Base-by-base conservation (phyloP, 805 yeast genomes). In the Kuraishia borneana region DNA sequence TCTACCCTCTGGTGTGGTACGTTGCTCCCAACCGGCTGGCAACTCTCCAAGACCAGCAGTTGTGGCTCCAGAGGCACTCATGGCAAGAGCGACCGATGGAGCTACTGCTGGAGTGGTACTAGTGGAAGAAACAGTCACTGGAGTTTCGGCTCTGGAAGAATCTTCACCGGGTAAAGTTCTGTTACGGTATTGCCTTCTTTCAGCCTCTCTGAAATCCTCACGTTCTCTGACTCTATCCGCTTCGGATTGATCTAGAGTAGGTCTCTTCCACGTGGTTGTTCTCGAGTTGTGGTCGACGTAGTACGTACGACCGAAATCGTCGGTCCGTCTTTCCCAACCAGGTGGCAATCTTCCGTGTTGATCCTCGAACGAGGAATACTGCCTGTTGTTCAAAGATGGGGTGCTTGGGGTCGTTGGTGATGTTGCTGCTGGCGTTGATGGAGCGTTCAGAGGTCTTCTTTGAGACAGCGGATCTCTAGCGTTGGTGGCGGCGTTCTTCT, bases 291-390 rank as follows among this genome's bases (percentile, higher is more conserved):
- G 99, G 60, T 92, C 99, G 25, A 92, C 98, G 54, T 89, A 92
- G 60, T 92, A 92, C 1, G 97, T 89, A 52, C 99, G 75, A 20
- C 98, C 98, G 50, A 87, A 83, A 56, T 87, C 85, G 57, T 92
- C 99, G 1, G 97, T 88, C 60, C 98, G 74, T 47, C 98, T 77
- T 59, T 92, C 99, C 97, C 98, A 92, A 3, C 99, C 99, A 5
- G 96, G 85, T 3, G 98, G 99, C 45, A 92, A 68, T 52, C 96
- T 70, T 29, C 99, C 99, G 48, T 77, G 75, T 56, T 89, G 97
- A 60, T 92, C 99, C 60, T 92, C 98, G 55, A 92, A 92, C 2
- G 97, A 84, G 4, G 95, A 83, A 47, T 78, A 80, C 50, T 80
- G 94, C 49, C 87, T 73, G 44, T 60, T 58, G 21, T 32, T 38